Evolutionary conservation across 2,329 filamentous ascomycete genomes (phyloP), one percentile per base, ranked within the genome.

Genomic region (Xylaria sp.): DNA sequence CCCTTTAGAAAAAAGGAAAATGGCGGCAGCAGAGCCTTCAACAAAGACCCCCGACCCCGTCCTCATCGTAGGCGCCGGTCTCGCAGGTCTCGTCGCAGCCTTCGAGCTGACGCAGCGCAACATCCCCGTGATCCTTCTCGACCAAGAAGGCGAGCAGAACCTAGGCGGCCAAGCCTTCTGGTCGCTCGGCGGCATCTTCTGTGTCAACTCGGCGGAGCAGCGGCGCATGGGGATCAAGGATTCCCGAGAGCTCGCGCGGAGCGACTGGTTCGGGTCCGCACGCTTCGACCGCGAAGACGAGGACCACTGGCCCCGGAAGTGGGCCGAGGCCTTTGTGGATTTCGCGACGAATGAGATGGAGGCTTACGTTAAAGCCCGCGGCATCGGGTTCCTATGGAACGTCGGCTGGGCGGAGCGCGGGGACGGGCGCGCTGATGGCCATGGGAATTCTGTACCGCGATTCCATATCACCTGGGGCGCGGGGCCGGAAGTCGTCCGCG

Each of bases 311-410:
- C 85, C 86, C 42, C 79, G 82, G 8, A 76, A 78, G 52, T 89
- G 86, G 86, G 86, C 86, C n/a, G 81, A 86, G 71, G 86, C 86
- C 0, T 88, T 87, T 73, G 85, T 88, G 56, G 76, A 87, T 73
- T 88, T 89, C 71, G 85, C 86, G 1, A 74, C 82, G 2, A 83
- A 85, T 69, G 83, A 82, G 67, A 82, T 88, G 79, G 85, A 88
- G 75, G 63, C 67, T 23, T 89, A 88, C 62, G 78, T 88, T 64
- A 84, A 83, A 68, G 79, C 74, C 0, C 75, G 78, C 5, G 86
- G 86, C 1, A 68, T 87, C 17, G 77, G 80, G 0, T 87, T 88
- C 64, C 57, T 86, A 33, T 70, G 78, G 51, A 85, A 81, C 59
- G 84, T 88, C 1, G 84, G 83, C 25, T 88, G 86, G 86, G 86